Conservation (phyloP, 1,284 basidiomycete genomes). For the Veloboletus limbatus region DNA sequence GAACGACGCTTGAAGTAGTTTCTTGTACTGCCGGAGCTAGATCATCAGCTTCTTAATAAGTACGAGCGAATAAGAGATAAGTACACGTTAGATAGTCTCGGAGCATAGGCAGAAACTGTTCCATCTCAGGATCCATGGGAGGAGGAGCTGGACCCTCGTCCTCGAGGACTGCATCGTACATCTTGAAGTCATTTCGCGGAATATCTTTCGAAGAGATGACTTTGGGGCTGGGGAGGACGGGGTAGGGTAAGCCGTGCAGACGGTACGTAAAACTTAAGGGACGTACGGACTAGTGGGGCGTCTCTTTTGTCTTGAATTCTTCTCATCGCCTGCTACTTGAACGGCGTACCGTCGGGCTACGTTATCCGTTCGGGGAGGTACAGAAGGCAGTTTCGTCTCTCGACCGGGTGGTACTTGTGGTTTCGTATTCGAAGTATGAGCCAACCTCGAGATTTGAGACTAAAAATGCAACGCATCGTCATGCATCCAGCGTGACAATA, state of each 20-base stretch:
- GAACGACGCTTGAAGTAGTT: not conserved
- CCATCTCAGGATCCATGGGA: constrained; percentile 58
- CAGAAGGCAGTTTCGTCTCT: constrained; percentile 20
- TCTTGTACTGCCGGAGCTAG: constrained; percentile 24
- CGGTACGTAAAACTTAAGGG: not conserved
- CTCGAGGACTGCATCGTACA: constrained; percentile 69
- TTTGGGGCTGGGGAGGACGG: constrained; percentile 45
- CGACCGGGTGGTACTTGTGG: constrained; percentile 17
- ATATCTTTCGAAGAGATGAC: constrained; percentile 52
- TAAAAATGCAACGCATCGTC: constrained; percentile 16
- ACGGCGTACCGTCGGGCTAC: constrained; percentile 28
- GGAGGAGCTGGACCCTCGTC: constrained; percentile 33
- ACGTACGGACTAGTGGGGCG: constrained; percentile 34
- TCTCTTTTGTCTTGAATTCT: constrained; percentile 9
- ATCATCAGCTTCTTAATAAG: constrained; percentile 4
- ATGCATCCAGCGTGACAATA: not conserved
- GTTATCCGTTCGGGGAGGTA: constrained; percentile 17
- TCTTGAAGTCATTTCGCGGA: constrained; percentile 47
- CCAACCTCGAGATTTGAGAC: constrained; percentile 51
- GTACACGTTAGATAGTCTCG: constrained; percentile 67
- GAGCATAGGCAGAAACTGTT: constrained; percentile 68
- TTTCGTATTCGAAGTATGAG: constrained; percentile 31
- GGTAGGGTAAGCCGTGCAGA: not conserved
- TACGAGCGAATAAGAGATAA: constrained; percentile 14
- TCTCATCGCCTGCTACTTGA: constrained; percentile 7